Percentiles rank a stretch among this genome's conserved stretches.
Conservation (phyloP, 768 basidiomycete genomes). For the Auricularia heimuer region DNA sequence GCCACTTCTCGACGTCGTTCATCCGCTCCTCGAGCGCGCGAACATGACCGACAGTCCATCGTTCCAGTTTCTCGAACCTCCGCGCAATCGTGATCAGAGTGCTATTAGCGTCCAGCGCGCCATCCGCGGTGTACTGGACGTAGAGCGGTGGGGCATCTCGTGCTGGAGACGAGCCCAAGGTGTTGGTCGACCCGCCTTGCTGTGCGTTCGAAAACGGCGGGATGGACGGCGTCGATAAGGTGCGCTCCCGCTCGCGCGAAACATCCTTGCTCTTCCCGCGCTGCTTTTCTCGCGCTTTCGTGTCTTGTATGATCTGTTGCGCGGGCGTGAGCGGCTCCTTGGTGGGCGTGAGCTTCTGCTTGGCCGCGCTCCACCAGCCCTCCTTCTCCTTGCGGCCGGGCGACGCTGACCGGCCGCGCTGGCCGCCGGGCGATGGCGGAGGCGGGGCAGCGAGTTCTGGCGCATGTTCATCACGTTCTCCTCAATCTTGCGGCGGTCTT, state of each 20-base stretch:
- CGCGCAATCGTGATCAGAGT: constrained; percentile 67
- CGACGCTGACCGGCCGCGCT: constrained; percentile 48
- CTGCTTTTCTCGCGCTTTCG: constrained; percentile 49
- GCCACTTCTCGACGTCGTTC: constrained; percentile 85
- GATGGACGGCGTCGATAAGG: constrained; percentile 28
- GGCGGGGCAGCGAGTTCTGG: constrained; percentile 43
- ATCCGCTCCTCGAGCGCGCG: constrained; percentile 85
- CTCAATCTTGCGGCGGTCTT: constrained; percentile 55
- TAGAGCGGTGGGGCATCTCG: constrained; percentile 62
- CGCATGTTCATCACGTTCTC: constrained; percentile 39
- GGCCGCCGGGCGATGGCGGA: constrained; percentile 36
- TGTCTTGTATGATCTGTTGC: constrained; percentile 69
- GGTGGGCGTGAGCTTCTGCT: constrained; percentile 66
- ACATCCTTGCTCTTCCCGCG: constrained; percentile 8
- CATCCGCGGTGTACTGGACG: constrained; percentile 62
- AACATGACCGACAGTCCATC: constrained; percentile 83
- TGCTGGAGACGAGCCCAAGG: constrained; percentile 31
- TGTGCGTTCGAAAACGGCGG: constrained; percentile 48
- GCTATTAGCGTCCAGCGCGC: constrained; percentile 62
- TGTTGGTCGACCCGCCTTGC: constrained; percentile 24
- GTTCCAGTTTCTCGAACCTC: constrained; percentile 82
- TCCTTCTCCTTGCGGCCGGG: constrained; percentile 50
- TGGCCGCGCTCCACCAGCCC: constrained; percentile 69
- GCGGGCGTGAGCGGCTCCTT: constrained; percentile 76
- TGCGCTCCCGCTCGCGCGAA: constrained; percentile 36